A percentile compares a stretch with the other conserved stretches of the same genome.
Conservation (phyloP, 1,284 basidiomycete species). For the Puccinia polysora region DNA sequence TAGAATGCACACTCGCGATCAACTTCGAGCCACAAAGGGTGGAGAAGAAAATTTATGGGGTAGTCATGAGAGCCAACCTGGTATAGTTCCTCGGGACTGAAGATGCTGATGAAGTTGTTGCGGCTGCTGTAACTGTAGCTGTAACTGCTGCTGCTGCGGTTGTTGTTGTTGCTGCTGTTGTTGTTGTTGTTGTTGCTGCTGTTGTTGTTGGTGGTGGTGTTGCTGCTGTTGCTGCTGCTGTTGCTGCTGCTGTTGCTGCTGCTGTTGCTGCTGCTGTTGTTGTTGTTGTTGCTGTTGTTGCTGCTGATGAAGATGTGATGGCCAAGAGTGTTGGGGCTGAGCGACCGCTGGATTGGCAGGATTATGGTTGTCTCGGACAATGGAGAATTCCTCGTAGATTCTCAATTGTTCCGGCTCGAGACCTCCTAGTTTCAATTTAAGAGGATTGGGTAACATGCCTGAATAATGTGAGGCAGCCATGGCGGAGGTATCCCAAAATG, state of each 20-base stretch:
- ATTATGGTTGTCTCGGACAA: too few relatives aligned
- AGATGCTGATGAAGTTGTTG: not conserved
- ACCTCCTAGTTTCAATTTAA: conserved; percentile 78
- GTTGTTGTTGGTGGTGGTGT: too few relatives aligned
- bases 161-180: too few relatives aligned
- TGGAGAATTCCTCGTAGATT: conserved; percentile 94
- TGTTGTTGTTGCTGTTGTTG: not conserved
- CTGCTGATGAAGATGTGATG: not conserved
- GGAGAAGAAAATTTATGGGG: too few relatives aligned
- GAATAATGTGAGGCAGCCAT: conserved; percentile 69
- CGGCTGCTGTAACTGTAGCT: not conserved
- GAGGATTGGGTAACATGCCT: conserved; percentile 75
- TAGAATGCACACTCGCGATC: not conserved
- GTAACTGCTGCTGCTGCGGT: too few relatives aligned
- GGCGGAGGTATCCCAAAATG: conserved; percentile 72
- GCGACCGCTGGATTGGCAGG: too few relatives aligned
- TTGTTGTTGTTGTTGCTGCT: too few relatives aligned
- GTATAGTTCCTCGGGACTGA: not conserved
- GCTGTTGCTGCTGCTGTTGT: not conserved
- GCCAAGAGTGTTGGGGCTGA: too few relatives aligned
- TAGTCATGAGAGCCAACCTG: not conserved
- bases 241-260: not conserved
- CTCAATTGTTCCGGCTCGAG: conserved; percentile 76
- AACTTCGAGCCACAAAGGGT: not conserved
- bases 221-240: not conserved